Conservation (phyloP, 176 grass and related monocot genomes). For the Rhynchospora breviuscula region DNA sequence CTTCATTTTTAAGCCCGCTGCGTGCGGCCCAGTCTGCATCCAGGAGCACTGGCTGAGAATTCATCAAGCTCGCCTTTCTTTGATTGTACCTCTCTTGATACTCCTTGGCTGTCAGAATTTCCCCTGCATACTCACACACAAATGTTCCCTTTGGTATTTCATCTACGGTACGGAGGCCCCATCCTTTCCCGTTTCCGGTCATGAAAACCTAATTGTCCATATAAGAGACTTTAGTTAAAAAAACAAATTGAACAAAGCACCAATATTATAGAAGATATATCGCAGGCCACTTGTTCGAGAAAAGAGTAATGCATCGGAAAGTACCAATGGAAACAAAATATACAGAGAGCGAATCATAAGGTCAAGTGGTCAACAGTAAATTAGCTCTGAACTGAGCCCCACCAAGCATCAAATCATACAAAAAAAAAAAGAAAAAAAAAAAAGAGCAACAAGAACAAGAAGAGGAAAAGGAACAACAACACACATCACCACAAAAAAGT, state of each 20-base stretch:
- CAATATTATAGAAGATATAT: neutral
- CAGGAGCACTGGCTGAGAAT: conserved; percentile 48
- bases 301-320: neutral
- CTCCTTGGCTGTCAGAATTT: conserved; percentile 58
- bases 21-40: conserved; percentile 63
- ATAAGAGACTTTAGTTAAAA: neutral
- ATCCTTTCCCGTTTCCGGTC: conserved; percentile 59
- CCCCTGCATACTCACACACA: conserved; percentile 74
- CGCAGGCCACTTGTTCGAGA: neutral
- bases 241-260: neutral
- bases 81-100: conserved; percentile 43
- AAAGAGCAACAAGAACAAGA: no score
- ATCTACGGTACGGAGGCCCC: conserved; percentile 54
- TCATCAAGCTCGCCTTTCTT: conserved; percentile 33
- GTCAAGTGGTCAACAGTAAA: neutral
- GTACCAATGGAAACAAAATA: neutral
- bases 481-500: neutral
- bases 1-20: conserved; percentile 37
- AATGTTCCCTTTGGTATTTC: conserved; percentile 76
- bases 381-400: neutral
- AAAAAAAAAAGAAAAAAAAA: neutral
- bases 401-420: neutral
- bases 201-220: conserved; percentile 48
- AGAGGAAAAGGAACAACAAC: neutral
- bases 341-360: neutral